Conservation (phyloP, 352 stramenopile genomes). For the Saprolegnia parasitica region DNA sequence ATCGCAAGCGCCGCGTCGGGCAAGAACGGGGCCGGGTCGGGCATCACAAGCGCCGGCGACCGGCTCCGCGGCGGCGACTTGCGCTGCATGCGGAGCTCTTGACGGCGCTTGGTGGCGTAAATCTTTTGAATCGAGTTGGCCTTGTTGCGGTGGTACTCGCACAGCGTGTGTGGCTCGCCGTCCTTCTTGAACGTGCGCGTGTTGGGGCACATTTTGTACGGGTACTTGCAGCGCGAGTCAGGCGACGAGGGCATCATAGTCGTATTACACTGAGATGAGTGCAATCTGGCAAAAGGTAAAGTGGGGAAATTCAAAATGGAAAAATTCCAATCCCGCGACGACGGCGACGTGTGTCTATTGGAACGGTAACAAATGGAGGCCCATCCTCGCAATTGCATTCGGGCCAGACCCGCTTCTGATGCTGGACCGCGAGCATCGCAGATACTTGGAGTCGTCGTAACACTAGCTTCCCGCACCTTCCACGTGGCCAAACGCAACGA, state of each 20-base stretch:
- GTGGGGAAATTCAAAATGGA: no score
- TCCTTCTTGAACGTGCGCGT: constrained; percentile 12
- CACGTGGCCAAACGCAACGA: background rate
- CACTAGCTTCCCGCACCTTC: no score
- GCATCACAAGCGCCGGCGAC: background rate
- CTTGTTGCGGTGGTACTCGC: constrained; percentile 8
- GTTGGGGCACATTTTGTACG: constrained; percentile 26
- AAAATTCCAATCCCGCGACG: no score
- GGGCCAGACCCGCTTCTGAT: background rate
- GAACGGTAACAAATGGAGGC: background rate
- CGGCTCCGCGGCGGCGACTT: background rate
- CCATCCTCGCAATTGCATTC: background rate
- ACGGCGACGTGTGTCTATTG: no score
- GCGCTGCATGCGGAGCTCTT: constrained; percentile 7
- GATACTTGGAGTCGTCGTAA: no score
- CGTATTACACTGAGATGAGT: no score
- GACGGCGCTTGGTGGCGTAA: constrained; percentile 23
- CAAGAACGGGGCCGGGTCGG: constrained; percentile 8
- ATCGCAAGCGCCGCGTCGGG: background rate
- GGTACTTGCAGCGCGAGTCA: constrained; percentile 19
- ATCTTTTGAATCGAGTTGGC: constrained; percentile 29
- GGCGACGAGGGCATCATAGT: background rate
- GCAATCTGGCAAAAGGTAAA: constrained; percentile 17
- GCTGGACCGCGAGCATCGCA: background rate
- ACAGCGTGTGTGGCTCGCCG: constrained; percentile 21